Base-by-base conservation (phyloP, 169 alveolate species). In the Plasmodium blacklocki region DNA sequence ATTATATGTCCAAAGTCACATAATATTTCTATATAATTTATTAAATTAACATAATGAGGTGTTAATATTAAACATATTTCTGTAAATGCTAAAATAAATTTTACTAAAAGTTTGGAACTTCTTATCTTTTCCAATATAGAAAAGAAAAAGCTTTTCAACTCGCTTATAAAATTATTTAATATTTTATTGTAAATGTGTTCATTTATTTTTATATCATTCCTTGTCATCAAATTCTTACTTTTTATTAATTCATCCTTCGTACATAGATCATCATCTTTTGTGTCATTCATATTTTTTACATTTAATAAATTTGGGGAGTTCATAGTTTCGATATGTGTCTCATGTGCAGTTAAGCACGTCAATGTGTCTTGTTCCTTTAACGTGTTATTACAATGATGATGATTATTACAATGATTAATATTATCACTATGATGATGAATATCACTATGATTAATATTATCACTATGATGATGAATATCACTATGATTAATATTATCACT, bases 61-160 rank as follows among this genome's bases (percentile, higher is more conserved):
- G 78, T 78, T 78, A 78, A 52, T 9, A 58, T 19, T 56, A 78
- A 71, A 56, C 76, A 78, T 9, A 78, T 29, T 5, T 78, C 76
- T 47, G 71, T n/a, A 26, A 78, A 78, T 1, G 5, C 2, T 1
- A 32, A 19, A 26, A 78, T 66, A 5, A 78, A 26, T 50, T 49
- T 26, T 4, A 76, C 23, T 18, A 78, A 29, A 12, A 78, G 29
- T 50, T 78, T 60, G 14, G 26, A 9, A n/a, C 45, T 64, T 45
- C 18, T 39, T 6, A 78, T 43, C 54, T 78, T 78, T 0, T 73
- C 66, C 23, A 78, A 50, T 1, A 78, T 18, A 0, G 89, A 78
- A 21, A 78, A 50, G 29, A 78, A 78, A 23, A 78, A 78, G 12
- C 78, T 32, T 59, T 58, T 78, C 43, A 78, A 43, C 29, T 78